These are phyloP conservation scores for Phytophthora brassicae DNA, from an alignment of 352 stramenopile species.

Conservation along the genomic window DNA sequence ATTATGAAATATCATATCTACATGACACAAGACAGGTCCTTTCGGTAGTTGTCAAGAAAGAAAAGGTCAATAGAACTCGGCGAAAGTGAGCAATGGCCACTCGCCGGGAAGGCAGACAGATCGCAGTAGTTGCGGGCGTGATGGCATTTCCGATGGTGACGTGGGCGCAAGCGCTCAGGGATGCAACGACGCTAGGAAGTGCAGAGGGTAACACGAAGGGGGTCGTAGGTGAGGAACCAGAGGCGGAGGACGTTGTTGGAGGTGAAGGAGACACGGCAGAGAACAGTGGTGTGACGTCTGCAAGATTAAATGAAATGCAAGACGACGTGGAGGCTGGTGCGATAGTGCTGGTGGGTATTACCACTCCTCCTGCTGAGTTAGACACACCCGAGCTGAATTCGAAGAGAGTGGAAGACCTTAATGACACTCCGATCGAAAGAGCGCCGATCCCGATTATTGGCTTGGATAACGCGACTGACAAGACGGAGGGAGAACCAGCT, in stretches of 20 bases:
- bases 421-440: neutral
- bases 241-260: conserved; percentile 17
- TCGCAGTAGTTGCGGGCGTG: neutral
- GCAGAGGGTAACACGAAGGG: neutral
- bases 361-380: neutral
- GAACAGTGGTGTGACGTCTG: neutral
- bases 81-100: conserved; percentile 8
- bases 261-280: neutral
- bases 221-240: conserved; percentile 10
- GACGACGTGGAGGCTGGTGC: conserved; percentile 3
- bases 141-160: conserved; percentile 1
- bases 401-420: conserved; percentile 1
- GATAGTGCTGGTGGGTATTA: conserved; percentile 9
- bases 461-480: neutral
- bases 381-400: neutral
- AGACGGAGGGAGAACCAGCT: conserved; percentile 2
- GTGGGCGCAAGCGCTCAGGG: conserved; percentile 8
- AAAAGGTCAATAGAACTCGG: neutral
- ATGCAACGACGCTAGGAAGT: neutral
- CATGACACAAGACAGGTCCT: neutral
- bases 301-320: neutral
- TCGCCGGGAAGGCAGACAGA: neutral
- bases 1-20: neutral
- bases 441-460: neutral
- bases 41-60: conserved; percentile 18